Conservation (phyloP, 2,329 filamentous ascomycete genomes). For the Verticillium zaregamsianum region DNA sequence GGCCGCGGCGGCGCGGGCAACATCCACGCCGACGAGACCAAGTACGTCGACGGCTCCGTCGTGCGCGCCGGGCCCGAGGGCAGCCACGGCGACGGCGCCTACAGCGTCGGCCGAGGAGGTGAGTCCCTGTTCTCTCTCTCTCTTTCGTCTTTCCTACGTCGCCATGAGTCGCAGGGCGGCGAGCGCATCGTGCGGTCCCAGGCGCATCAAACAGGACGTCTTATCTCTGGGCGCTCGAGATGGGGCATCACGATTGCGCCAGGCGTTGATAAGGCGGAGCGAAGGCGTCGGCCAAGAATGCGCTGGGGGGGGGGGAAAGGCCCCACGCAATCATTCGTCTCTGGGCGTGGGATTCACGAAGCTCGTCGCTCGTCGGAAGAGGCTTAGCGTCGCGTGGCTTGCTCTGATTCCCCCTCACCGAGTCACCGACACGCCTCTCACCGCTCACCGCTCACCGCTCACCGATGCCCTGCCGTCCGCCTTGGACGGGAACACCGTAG, state of each 20-base stretch:
- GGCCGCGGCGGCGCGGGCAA: conserved; percentile 60
- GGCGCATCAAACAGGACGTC: background rate
- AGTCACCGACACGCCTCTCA: background rate
- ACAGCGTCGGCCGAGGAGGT: conserved; percentile 57
- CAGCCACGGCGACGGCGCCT: conserved; percentile 54
- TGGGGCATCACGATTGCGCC: background rate
- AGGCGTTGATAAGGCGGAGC: conserved; percentile 1
- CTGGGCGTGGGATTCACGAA: background rate
- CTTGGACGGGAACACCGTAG: background rate
- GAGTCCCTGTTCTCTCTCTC: conserved; percentile 15
- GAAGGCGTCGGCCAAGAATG: background rate
- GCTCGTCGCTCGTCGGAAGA: background rate
- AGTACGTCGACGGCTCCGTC: conserved; percentile 60
- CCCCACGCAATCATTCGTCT: background rate
- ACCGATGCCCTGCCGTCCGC: background rate
- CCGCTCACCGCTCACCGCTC: background rate
- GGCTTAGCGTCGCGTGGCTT: background rate
- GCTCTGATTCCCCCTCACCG: background rate
- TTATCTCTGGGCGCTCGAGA: background rate
- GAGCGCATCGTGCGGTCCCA: background rate
- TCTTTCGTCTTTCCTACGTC: background rate
- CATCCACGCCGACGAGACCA: conserved; percentile 52
- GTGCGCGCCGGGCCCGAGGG: conserved; percentile 50
- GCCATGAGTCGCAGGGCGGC: background rate
- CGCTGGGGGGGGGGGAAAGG: background rate